Conservation (phyloP, 768 basidiomycete species). For the Asterophora parasitica region DNA sequence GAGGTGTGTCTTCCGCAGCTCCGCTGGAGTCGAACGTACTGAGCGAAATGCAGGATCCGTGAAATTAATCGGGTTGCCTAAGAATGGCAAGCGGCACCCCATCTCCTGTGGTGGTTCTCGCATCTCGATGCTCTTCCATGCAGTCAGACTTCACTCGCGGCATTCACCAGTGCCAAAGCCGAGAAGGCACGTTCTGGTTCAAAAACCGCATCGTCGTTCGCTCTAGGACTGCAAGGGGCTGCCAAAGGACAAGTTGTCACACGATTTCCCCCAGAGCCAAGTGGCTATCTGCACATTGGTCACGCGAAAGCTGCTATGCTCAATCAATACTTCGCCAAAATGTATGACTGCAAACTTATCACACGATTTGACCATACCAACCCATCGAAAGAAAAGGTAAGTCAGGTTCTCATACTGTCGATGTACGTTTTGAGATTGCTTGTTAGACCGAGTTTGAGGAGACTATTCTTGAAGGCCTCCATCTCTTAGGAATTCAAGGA, state of each 20-base stretch:
- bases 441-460: conserved; percentile 88
- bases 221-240: conserved; percentile 83
- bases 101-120: conserved; percentile 79
- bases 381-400: conserved; percentile 91
- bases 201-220: conserved; percentile 85
- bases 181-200: conserved; percentile 70
- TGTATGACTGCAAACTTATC: conserved; percentile 95
- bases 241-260: conserved; percentile 89
- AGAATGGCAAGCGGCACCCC: conserved; percentile 82
- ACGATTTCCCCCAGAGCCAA: conserved; percentile 96
- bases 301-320: conserved; percentile 91
- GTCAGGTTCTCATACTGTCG: conserved; percentile 16
- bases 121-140: conserved; percentile 74
- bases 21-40: neutral
- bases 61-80: conserved; percentile 77
- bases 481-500: conserved; percentile 79
- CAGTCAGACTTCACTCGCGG: conserved; percentile 59
- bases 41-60: conserved; percentile 63
- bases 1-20: conserved; percentile 48
- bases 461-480: conserved; percentile 89
- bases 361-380: conserved; percentile 98
- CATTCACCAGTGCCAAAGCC: conserved; percentile 65
- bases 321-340: conserved; percentile 95
- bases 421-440: neutral
- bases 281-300: conserved; percentile 95